phyloP scores from a whole-genome alignment of 192 early-diverging fungal species.

The Backusella morwellensis region DNA sequence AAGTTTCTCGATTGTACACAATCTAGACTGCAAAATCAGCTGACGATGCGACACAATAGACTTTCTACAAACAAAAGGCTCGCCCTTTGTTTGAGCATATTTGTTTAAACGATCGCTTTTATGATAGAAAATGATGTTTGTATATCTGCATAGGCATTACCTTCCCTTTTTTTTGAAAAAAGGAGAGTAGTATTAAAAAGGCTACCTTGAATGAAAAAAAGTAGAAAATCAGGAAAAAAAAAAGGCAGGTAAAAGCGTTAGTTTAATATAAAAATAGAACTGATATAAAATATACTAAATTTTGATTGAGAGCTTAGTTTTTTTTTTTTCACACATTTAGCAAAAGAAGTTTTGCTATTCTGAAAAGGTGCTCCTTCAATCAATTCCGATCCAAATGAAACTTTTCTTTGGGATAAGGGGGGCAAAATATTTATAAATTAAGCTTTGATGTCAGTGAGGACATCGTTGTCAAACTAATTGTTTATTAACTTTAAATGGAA shows the following conservation, averaged over 20 bases:
- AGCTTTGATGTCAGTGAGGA: background rate
- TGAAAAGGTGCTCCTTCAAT: background rate
- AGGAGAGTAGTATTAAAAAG: background rate
- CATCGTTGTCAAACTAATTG: background rate
- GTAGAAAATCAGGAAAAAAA: background rate
- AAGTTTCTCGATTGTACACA: background rate
- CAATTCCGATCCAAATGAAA: background rate
- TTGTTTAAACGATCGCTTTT: background rate
- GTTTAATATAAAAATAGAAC: background rate
- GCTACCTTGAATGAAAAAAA: background rate
- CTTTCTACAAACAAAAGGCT: background rate
- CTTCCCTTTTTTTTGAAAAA: background rate
- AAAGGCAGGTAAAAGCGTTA: background rate
- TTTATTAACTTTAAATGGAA: conserved; percentile 1
- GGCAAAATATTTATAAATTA: background rate
- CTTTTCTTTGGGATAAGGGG: background rate
- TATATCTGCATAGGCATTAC: background rate
- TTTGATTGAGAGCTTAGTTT: background rate
- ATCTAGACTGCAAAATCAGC: background rate
- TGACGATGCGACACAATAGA: background rate
- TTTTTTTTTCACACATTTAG: background rate
- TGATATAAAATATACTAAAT: background rate
- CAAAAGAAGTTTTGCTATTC: background rate
- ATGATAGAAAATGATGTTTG: background rate
- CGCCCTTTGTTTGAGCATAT: background rate